A percentile compares a stretch with the other conserved stretches of the same genome.
These are phyloP conservation scores for Talinum fruticosum DNA, from an alignment of 148 eudicot species.

Conservation along the genomic window DNA sequence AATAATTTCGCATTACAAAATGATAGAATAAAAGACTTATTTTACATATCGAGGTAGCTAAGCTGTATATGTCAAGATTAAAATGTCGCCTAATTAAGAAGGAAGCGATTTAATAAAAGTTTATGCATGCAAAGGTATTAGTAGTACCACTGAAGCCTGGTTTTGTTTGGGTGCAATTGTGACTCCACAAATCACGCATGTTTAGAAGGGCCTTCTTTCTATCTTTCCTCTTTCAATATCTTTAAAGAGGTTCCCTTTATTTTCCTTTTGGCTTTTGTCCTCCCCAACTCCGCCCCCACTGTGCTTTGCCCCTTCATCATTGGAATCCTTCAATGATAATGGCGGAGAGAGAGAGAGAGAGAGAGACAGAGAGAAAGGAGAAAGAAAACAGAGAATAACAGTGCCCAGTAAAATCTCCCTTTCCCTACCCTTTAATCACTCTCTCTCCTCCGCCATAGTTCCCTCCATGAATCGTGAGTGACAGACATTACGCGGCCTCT, in stretches of 20 bases:
- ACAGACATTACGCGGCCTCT: no score
- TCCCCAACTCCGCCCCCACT: not conserved
- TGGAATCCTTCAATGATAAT: slow-evolving; percentile 4
- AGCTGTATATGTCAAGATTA: no score
- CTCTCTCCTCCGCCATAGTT: not conserved
- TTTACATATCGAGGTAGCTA: no score
- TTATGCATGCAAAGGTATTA: no score
- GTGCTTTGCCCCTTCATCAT: slow-evolving; percentile 10
- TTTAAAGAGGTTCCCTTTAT: no score
- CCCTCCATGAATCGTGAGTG: no score
- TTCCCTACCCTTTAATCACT: not conserved
- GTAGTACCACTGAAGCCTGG: no score
- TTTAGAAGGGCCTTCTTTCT: slow-evolving; percentile 9
- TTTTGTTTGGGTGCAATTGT: no score
- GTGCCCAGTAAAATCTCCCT: slow-evolving; percentile 6
- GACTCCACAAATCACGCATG: slow-evolving; percentile 37
- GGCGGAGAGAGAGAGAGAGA: not conserved
- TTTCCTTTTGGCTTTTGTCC: not conserved
- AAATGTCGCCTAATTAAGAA: not conserved
- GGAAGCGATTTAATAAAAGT: not conserved
- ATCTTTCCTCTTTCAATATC: not conserved
- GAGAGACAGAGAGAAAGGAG: not conserved
- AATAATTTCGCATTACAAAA: no score
- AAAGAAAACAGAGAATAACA: not conserved
- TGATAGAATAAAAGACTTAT: no score